phyloP scores from a whole-genome alignment of 164 flowering plant species.

The Taxillus chinensis region DNA sequence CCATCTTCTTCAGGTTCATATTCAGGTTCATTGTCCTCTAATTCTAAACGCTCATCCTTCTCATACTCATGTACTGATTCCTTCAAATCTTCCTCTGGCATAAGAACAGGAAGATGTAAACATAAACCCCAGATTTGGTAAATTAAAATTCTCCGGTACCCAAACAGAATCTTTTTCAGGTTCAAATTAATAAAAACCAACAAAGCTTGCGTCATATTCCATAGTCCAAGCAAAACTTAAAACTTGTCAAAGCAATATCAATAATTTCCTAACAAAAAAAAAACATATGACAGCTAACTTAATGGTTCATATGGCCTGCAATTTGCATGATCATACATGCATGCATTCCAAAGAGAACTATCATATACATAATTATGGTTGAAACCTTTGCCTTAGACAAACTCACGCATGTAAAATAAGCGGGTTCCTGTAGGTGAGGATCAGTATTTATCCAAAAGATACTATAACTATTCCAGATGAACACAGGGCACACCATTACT shows the following conservation, averaged over 20 bases:
- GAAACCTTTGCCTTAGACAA: no score
- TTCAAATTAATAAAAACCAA: neutral
- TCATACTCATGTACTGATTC: conserved; percentile 63
- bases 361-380: no score
- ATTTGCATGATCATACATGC: neutral
- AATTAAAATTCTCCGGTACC: neutral
- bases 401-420: no score
- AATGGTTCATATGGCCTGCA: neutral
- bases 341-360: neutral
- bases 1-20: conserved; percentile 57
- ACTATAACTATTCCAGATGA: no score
- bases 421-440: no score
- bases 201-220: neutral
- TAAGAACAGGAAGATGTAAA: conserved; percentile 11
- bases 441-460: no score
- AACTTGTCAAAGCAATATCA: neutral
- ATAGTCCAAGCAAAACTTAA: neutral
- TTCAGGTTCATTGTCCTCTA: conserved; percentile 80
- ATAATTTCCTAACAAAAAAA: neutral
- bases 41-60: conserved; percentile 58
- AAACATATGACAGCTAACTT: neutral
- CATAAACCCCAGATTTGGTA: conserved; percentile 9
- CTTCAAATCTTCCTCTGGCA: conserved; percentile 53
- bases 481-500: no score
- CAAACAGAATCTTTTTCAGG: neutral